A percentile compares a stretch with the other conserved stretches of the same genome.
Evolutionary conservation across 1,284 basidiomycete species (phyloP).

Genomic region (Puccinia polysora): DNA sequence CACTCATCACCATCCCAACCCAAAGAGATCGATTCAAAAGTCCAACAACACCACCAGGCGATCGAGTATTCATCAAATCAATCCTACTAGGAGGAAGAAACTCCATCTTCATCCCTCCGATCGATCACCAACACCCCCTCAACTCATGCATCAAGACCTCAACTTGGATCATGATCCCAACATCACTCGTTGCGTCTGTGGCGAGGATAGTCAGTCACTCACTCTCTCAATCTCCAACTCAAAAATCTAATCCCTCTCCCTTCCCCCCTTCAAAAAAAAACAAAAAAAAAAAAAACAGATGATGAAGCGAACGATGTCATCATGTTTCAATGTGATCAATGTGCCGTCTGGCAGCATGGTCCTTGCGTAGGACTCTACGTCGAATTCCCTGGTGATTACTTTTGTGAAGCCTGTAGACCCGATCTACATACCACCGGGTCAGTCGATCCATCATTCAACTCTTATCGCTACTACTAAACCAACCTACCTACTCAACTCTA

Average conservation of each 20-base stretch:
- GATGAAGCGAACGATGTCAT: no score
- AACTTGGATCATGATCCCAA: slow-evolving; percentile 18
- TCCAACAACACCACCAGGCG: slow-evolving; percentile 9
- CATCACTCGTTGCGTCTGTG: slow-evolving; percentile 33
- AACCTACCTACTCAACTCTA: slow-evolving; percentile 44
- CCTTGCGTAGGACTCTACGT: slow-evolving; percentile 89
- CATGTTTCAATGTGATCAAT: no score
- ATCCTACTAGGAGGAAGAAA: slow-evolving; percentile 7
- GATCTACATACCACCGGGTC: slow-evolving; percentile 63
- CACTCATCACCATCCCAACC: neutral
- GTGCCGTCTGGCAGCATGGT: slow-evolving; percentile 98
- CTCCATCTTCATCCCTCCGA: neutral
- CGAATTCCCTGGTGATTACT: slow-evolving; percentile 57
- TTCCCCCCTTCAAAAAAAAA: no score
- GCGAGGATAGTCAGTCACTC: slow-evolving; percentile 25
- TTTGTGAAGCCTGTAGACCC: slow-evolving; percentile 83
- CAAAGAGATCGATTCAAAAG: neutral
- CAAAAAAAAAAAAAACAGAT: no score
- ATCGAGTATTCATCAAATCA: slow-evolving; percentile 16
- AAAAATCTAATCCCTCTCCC: no score
- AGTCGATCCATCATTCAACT: neutral
- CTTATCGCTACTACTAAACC: slow-evolving; percentile 15
- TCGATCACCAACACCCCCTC: neutral
- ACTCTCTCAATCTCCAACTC: neutral
- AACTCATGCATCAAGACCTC: no score